Percentiles rank a stretch among this genome's conserved stretches.
Evolutionary conservation across 345 rosid genomes (phyloP).

Genomic region (Hypericum perforatum): DNA sequence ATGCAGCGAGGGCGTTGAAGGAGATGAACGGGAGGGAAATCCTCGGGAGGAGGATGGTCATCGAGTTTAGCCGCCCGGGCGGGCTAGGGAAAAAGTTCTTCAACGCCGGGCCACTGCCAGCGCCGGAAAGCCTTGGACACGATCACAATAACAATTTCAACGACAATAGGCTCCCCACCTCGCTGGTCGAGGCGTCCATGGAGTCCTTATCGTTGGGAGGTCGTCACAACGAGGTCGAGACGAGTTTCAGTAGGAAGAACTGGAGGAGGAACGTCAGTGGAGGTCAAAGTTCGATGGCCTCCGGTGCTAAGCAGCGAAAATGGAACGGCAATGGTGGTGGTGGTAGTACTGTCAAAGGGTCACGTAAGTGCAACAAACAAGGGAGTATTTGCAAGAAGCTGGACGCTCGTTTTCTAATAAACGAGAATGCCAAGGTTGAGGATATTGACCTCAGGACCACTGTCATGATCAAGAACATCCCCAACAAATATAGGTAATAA

Average conservation of each 20-base stretch:
- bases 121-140: slow-evolving; percentile 9
- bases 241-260: slow-evolving; percentile 19
- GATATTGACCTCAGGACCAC: slow-evolving; percentile 68
- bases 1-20: slow-evolving; percentile 60
- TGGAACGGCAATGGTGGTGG: slow-evolving; percentile 9
- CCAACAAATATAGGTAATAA: slow-evolving; percentile 77
- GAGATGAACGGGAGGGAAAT: slow-evolving; percentile 68
- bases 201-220: slow-evolving; percentile 19
- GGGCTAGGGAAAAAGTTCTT: slow-evolving; percentile 49
- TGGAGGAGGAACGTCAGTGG: slow-evolving; percentile 17
- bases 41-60: slow-evolving; percentile 37
- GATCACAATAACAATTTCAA: slow-evolving; percentile 8
- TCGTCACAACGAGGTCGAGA: neutral
- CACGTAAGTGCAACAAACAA: slow-evolving; percentile 36
- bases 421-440: slow-evolving; percentile 41
- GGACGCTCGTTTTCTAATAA: slow-evolving; percentile 48
- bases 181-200: slow-evolving; percentile 19
- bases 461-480: slow-evolving; percentile 96
- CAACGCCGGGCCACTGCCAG: slow-evolving; percentile 13
- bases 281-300: slow-evolving; percentile 4
- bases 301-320: slow-evolving; percentile 19
- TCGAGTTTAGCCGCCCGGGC: slow-evolving; percentile 89
- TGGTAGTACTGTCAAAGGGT: slow-evolving; percentile 13
- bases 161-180: neutral
- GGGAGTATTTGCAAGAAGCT: slow-evolving; percentile 15